These are phyloP conservation scores for Penstemon barbatus DNA, from an alignment of 257 asterid species.

Conservation along the genomic window DNA sequence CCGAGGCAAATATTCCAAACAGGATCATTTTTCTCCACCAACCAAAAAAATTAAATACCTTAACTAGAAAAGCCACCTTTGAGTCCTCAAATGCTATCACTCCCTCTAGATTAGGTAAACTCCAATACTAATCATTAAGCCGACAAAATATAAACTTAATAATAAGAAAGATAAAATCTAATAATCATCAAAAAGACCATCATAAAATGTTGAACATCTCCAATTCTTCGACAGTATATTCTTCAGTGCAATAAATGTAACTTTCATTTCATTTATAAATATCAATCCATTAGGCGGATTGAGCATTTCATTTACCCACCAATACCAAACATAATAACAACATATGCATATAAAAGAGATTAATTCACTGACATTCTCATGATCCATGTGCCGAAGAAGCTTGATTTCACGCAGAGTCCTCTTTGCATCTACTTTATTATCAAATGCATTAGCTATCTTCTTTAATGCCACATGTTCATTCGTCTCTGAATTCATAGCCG, in stretches of 20 bases:
- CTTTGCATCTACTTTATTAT: constrained; percentile 91
- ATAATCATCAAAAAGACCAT: background rate
- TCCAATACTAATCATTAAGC: constrained; percentile 1
- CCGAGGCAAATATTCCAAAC: constrained; percentile 2
- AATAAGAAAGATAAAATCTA: constrained; percentile 5
- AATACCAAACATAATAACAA: background rate
- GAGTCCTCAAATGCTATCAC: constrained; percentile 10
- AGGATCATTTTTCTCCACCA: constrained; percentile 6
- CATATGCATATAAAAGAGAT: constrained; percentile 5
- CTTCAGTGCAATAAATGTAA: background rate
- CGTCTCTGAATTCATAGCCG: constrained; percentile 93
- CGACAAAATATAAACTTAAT: constrained; percentile 7
- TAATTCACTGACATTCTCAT: constrained; percentile 78
- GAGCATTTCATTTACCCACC: background rate
- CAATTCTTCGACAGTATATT: background rate
- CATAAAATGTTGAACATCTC: background rate
- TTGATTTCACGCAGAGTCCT: constrained; percentile 99
- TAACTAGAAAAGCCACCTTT: constrained; percentile 15
- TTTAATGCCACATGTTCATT: constrained; percentile 92
- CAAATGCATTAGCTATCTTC: constrained; percentile 96
- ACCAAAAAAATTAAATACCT: constrained; percentile 20
- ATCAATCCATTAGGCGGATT: background rate
- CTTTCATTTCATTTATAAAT: background rate
- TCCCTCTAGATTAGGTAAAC: constrained; percentile 11
- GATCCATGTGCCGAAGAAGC: constrained; percentile 99